Evolutionary conservation across 768 basidiomycete genomes (phyloP), one percentile per base, ranked within the genome.

Genomic region (Russula sp.): DNA sequence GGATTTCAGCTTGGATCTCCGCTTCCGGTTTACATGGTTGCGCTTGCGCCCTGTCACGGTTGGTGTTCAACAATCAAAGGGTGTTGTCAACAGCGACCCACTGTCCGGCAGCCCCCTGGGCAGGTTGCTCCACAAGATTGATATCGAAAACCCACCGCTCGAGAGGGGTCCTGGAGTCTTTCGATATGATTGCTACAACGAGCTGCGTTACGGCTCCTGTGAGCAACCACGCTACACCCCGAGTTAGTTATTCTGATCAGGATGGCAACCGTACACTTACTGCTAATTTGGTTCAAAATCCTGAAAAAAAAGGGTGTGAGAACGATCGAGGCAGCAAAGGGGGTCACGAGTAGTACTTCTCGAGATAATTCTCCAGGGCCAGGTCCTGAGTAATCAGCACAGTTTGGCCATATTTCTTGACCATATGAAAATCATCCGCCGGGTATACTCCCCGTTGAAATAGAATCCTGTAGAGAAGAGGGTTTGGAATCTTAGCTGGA

Each of bases 91-190:
- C 61, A 64, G 59, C 42, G 53, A 39, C 44, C 35, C 71, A 88
- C 86, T 78, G 73, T 70, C 80, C 78, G 51, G 68, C 66, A 49
- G 75, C 69, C 37, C 77, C 72, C 54, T 82, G 81, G 1, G 79
- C 70, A 10, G 84, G 77, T 27, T 82, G 84, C 58, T 89, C 85
- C 48, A 92, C 84, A 57, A 94, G 80, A 71, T 92, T 87, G 73
- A 99, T 82, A 74, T 98, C 95, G 73, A 99, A 98, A 53, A 98
- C 94, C 97, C 97, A 99, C 66, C 97, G 83, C 75, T 99, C 97
- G 51, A 98, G 83, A 9, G 95, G 89, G 57, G 88, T 85, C 40
- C 92, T 82, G 9, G 92, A 89, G 71, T 98, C 96, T 72, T 96
- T 94, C 11, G 93, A 92, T 65, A 98, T 92, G 75, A 99, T 96